Conservation (phyloP, 352 stramenopile genomes). For the Phytophthora idaei region DNA sequence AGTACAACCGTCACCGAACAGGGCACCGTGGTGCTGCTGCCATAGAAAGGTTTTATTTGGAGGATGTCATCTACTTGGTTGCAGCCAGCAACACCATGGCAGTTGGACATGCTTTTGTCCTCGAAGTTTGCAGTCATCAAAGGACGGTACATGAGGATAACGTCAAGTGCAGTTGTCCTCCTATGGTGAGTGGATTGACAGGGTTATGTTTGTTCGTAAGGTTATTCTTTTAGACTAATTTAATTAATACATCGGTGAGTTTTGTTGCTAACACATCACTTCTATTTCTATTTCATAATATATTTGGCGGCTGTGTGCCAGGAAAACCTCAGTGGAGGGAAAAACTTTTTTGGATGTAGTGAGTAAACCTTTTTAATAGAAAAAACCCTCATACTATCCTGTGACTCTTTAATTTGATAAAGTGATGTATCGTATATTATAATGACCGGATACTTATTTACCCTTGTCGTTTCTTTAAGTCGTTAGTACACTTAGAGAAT, state of each 20-base stretch:
- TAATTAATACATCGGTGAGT: no score
- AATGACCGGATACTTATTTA: no score
- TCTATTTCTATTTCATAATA: no score
- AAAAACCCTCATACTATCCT: neutral
- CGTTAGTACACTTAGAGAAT: neutral
- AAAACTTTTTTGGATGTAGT: neutral
- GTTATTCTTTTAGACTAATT: neutral
- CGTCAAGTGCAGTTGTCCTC: neutral
- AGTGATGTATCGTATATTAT: neutral
- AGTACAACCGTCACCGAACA: neutral
- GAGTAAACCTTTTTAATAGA: neutral
- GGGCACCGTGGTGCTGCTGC: neutral
- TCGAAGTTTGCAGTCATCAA: neutral
- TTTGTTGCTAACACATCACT: no score
- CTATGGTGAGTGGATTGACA: neutral
- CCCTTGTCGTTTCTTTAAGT: neutral
- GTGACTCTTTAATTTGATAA: neutral
- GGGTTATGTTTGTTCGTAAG: neutral
- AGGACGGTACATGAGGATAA: neutral
- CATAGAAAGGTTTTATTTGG: neutral
- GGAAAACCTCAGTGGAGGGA: neutral
- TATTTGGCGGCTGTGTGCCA: neutral
- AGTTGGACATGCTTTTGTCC: neutral
- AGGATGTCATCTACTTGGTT: neutral
- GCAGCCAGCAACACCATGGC: neutral